Percentiles rank a stretch among this genome's conserved stretches.
These are phyloP conservation scores for Batrachochytrium dendrobatidis DNA, from an alignment of 371 early-diverging fungal species.

Conservation along the genomic window DNA sequence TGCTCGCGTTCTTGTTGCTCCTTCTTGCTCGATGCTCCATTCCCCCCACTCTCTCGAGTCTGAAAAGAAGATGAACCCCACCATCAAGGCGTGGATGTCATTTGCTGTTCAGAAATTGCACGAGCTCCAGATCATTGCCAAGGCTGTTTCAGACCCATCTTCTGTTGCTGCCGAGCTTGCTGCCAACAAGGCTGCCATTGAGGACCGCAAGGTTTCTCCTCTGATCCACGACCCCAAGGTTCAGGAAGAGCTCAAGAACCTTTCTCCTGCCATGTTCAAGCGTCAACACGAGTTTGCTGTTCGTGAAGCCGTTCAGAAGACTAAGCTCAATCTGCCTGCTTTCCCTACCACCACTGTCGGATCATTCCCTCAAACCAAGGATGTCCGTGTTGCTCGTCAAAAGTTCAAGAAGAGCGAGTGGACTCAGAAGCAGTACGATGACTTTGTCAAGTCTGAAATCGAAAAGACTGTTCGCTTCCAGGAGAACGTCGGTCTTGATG, in stretches of 20 bases:
- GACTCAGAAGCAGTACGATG: slow-evolving; percentile 62
- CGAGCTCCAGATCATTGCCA: slow-evolving; percentile 69
- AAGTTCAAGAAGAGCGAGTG: slow-evolving; percentile 80
- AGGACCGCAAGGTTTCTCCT: slow-evolving; percentile 67
- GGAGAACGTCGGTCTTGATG: slow-evolving; percentile 81
- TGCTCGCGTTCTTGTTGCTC: slow-evolving; percentile 69
- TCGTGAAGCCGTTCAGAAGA: slow-evolving; percentile 71
- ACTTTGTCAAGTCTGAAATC: slow-evolving; percentile 81
- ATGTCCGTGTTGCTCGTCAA: slow-evolving; percentile 86
- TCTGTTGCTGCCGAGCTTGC: slow-evolving; percentile 60
- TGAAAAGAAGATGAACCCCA: slow-evolving; percentile 68
- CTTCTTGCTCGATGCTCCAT: slow-evolving; percentile 90
- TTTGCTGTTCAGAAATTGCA: slow-evolving; percentile 88
- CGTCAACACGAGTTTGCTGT: slow-evolving; percentile 66
- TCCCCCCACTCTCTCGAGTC: slow-evolving; percentile 78
- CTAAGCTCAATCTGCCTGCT: slow-evolving; percentile 72
- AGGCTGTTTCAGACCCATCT: slow-evolving; percentile 59
- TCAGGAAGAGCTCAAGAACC: slow-evolving; percentile 61
- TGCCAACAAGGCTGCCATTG: slow-evolving; percentile 57
- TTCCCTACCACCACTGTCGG: slow-evolving; percentile 97
- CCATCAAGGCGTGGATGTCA: slow-evolving; percentile 84
- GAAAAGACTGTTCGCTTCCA: slow-evolving; percentile 78
- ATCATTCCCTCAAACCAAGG: slow-evolving; percentile 96
- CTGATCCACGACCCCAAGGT: slow-evolving; percentile 79
- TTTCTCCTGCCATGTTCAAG: slow-evolving; percentile 64